Conservation (phyloP, 345 rosid genomes). For the Pistacia integerrima region DNA sequence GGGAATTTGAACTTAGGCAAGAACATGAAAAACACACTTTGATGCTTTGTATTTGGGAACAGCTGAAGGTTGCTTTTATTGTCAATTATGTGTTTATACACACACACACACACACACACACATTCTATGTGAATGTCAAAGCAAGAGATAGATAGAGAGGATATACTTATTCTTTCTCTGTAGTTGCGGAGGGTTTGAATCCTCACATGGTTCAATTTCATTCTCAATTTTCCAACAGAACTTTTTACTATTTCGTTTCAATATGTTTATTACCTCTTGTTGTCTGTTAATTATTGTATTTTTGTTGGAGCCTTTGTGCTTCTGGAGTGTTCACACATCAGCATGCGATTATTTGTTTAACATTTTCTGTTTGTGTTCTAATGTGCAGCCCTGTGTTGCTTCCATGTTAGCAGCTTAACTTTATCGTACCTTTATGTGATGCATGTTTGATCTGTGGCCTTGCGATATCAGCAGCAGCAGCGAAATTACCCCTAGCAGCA, state of each 20-base stretch:
- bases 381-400: not conserved
- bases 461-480: too few species aligned
- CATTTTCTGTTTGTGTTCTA: too few species aligned
- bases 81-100: constrained; percentile 5
- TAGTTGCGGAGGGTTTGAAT: not conserved
- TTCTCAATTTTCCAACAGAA: not conserved
- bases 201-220: not conserved
- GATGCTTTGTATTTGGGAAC: too few species aligned
- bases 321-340: too few species aligned
- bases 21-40: constrained; percentile 25
- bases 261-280: not conserved
- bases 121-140: not conserved
- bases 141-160: not conserved
- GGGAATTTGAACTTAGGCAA: too few species aligned
- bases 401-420: not conserved
- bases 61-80: not conserved
- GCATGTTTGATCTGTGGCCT: constrained; percentile 1
- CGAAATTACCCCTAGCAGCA: too few species aligned
- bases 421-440: not conserved
- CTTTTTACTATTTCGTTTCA: not conserved
- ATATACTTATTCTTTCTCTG: not conserved
- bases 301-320: too few species aligned
- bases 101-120: not conserved
- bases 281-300: not conserved
- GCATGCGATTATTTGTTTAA: not conserved